phyloP scores from a whole-genome alignment of 1,139 yeast genomes.

The Kurtzmaniella quercitrusa region DNA sequence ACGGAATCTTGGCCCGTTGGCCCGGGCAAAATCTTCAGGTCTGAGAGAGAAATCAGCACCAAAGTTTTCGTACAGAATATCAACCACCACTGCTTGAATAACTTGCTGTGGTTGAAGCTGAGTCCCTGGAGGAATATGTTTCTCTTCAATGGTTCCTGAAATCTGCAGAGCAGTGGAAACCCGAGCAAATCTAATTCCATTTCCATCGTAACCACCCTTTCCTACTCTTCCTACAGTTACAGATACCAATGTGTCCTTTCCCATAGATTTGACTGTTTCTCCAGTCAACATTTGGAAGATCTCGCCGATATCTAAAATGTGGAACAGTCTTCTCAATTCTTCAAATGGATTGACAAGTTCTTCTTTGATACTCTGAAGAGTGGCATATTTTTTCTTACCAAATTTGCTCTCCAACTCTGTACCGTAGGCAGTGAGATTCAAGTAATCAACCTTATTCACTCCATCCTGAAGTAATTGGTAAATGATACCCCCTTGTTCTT shows the following conservation, averaged over 20 bases:
- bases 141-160: conserved; percentile 67
- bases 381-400: conserved; percentile 74
- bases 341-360: conserved; percentile 85
- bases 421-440: conserved; percentile 91
- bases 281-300: conserved; percentile 89
- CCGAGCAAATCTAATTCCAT: conserved; percentile 40
- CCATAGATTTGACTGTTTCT: conserved; percentile 67
- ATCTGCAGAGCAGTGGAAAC: conserved; percentile 76
- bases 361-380: conserved; percentile 80
- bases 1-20: conserved; percentile 46
- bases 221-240: conserved; percentile 61
- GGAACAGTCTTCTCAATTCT: conserved; percentile 76
- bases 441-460: conserved; percentile 80
- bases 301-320: conserved; percentile 60
- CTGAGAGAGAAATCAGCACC: conserved; percentile 70
- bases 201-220: conserved; percentile 32
- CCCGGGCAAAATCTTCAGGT: conserved; percentile 61
- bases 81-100: conserved; percentile 73
- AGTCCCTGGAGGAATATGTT: conserved; percentile 54
- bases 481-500: conserved; percentile 77
- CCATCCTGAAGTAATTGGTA: conserved; percentile 78
- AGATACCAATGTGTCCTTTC: conserved; percentile 72
- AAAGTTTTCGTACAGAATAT: conserved; percentile 67
- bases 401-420: conserved; percentile 77
- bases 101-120: conserved; percentile 67